Base-by-base conservation (phyloP, 495 filamentous ascomycete species). In the Coniosporium apollinis region DNA sequence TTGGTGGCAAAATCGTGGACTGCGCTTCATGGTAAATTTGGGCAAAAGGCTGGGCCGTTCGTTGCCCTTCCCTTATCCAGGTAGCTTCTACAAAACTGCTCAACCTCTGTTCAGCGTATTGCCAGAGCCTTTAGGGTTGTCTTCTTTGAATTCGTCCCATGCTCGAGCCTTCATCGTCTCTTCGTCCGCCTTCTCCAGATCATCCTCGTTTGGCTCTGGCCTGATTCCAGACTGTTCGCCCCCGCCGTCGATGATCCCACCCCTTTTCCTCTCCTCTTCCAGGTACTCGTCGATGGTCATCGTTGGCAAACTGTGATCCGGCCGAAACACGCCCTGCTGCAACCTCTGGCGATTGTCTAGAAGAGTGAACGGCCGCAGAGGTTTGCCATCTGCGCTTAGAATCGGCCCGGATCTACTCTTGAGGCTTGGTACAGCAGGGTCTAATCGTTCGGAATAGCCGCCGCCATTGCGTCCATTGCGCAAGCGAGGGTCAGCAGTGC, bases 231-330 rank as follows among this genome's bases (percentile, higher is more conserved):
- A 84, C 43, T 79, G 69, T 49, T 79, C 75, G n/a, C 79, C 82
- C 28, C 89, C 89, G 19, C 85, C 86, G 51, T 94, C 76, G 35
- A 94, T 77, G 16, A 97, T 79, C n/a, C 82, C 82, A 6, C 91
- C 91, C 50, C 79, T 63, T 41, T 69, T 65, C 40, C 74, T 65
- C 55, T 97, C 89, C 59, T 97, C 89, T 30, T 87, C 87, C 11
- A 97, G 60, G 50, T 96, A 96, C 56, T 97, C 89, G 44, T 97
- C 91, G 40, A 97, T 96, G 0, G 72, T 81, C 89, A 96, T 96
- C 0, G 91, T 96, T 6, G 89, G 89, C 28, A 97, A 59, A 55
- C 79, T 94, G 53, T 97, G 89, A 5, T 86, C 80, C 2, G 85
- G 72, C 35, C 78, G 69, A 55, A 97, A 97, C 2, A 96, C 87